phyloP scores from a whole-genome alignment of 2,329 filamentous ascomycete genomes.

The Phoma sp. region DNA sequence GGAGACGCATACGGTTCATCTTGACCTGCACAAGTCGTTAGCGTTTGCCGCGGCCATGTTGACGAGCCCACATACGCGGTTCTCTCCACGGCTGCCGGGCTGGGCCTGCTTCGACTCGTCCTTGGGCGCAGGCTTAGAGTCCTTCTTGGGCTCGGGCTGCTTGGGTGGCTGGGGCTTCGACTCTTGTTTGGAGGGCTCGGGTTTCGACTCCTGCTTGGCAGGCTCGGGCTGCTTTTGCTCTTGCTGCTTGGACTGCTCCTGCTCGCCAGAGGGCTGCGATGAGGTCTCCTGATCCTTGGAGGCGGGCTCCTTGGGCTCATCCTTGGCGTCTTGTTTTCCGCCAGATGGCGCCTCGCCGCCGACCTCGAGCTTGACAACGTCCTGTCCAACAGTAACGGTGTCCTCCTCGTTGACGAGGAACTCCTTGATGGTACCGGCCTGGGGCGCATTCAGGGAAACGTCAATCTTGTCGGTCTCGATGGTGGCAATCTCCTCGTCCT shows the following conservation, averaged over 20 bases:
- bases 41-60: background rate
- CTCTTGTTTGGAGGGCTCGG: slow-evolving; percentile 49
- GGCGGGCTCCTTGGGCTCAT: slow-evolving; percentile 67
- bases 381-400: slow-evolving; percentile 92
- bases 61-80: slow-evolving; percentile 70
- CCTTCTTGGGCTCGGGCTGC: slow-evolving; percentile 31
- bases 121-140: slow-evolving; percentile 40
- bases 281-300: slow-evolving; percentile 63
- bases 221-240: slow-evolving; percentile 48
- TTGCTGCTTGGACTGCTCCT: slow-evolving; percentile 52
- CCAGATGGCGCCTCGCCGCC: slow-evolving; percentile 60
- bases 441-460: slow-evolving; percentile 92
- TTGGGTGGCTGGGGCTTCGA: slow-evolving; percentile 46
- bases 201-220: slow-evolving; percentile 50
- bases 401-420: slow-evolving; percentile 92
- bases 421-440: slow-evolving; percentile 89
- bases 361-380: slow-evolving; percentile 82
- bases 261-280: slow-evolving; percentile 59
- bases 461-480: slow-evolving; percentile 99
- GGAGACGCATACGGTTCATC: slow-evolving; percentile 99
- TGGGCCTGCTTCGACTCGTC: slow-evolving; percentile 47
- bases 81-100: slow-evolving; percentile 81
- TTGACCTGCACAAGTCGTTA: slow-evolving; percentile 72
- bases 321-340: slow-evolving; percentile 62
- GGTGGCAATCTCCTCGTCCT: slow-evolving; percentile 96